phyloP scores from a whole-genome alignment of 306 rosid species.

The Ochetophila trinervis region DNA sequence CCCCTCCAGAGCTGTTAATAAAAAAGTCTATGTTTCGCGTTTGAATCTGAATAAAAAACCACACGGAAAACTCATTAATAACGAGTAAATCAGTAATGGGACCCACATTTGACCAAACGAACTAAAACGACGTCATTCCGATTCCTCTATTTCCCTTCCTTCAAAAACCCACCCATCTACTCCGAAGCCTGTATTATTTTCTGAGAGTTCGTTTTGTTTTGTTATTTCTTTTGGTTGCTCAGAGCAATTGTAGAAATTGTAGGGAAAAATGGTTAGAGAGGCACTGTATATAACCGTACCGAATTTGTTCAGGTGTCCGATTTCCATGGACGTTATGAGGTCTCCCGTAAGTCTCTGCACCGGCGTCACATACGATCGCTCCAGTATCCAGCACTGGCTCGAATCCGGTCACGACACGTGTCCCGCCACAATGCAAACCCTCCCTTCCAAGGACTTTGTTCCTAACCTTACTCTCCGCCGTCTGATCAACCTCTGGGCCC shows the following conservation, averaged over 20 bases:
- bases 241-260: background rate
- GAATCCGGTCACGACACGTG: conserved; percentile 59
- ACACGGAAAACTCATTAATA: background rate
- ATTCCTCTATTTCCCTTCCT: background rate
- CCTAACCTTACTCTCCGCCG: conserved; percentile 63
- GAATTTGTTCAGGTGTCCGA: conserved; percentile 48
- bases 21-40: background rate
- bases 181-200: too few species aligned
- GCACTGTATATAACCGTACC: conserved; percentile 47
- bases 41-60: background rate
- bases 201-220: too few species aligned
- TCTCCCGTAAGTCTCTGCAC: conserved; percentile 63
- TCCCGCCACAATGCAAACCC: conserved; percentile 61
- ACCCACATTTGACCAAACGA: conserved; percentile 1
- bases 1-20: too few species aligned
- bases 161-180: background rate
- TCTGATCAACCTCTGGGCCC: conserved; percentile 52
- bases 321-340: conserved; percentile 60
- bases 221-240: background rate
- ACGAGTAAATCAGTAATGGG: background rate
- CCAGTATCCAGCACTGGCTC: conserved; percentile 63
- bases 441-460: conserved; percentile 49
- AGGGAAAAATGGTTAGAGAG: conserved; percentile 36
- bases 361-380: conserved; percentile 67
- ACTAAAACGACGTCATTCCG: background rate